Evolutionary conservation across 352 stramenopile species (phyloP).

Genomic region (Phytopythium litorale): DNA sequence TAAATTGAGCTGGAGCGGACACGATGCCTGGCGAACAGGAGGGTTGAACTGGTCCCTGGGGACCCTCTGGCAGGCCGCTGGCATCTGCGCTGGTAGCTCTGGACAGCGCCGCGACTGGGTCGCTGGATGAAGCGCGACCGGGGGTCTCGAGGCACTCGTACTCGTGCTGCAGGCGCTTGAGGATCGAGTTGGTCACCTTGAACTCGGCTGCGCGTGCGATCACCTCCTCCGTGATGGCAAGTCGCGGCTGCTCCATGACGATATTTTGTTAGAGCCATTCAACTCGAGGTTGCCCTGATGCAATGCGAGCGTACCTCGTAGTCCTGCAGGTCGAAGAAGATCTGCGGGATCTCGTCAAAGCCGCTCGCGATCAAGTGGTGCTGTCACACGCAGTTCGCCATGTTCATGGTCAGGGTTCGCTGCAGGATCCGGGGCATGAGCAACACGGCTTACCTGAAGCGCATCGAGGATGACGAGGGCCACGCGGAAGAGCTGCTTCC

Average conservation of each 20-base stretch:
- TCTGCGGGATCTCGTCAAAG: constrained; percentile 72
- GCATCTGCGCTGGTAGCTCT: neutral
- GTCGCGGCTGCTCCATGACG: constrained; percentile 19
- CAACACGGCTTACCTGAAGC: constrained; percentile 29
- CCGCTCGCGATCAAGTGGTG: constrained; percentile 45
- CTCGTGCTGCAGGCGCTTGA: constrained; percentile 26
- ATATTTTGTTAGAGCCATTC: neutral
- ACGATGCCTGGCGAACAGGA: neutral
- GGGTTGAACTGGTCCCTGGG: neutral
- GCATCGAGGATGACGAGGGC: constrained; percentile 51
- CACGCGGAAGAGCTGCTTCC: constrained; percentile 69
- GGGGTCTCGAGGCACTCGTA: constrained; percentile 18
- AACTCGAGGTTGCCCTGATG: neutral
- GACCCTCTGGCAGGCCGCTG: neutral
- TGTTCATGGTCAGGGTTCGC: neutral
- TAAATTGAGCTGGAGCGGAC: neutral
- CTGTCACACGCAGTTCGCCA: constrained; percentile 10
- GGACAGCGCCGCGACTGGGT: neutral
- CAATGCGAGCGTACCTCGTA: constrained; percentile 35
- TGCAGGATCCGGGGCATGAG: too few relatives aligned
- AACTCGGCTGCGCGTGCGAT: constrained; percentile 21
- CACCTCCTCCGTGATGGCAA: constrained; percentile 21
- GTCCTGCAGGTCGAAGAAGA: constrained; percentile 70
- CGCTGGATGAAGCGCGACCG: neutral
- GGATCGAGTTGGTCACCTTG: constrained; percentile 33